Conservation (phyloP, 768 basidiomycete species). For the Thelephora ganbajun region DNA sequence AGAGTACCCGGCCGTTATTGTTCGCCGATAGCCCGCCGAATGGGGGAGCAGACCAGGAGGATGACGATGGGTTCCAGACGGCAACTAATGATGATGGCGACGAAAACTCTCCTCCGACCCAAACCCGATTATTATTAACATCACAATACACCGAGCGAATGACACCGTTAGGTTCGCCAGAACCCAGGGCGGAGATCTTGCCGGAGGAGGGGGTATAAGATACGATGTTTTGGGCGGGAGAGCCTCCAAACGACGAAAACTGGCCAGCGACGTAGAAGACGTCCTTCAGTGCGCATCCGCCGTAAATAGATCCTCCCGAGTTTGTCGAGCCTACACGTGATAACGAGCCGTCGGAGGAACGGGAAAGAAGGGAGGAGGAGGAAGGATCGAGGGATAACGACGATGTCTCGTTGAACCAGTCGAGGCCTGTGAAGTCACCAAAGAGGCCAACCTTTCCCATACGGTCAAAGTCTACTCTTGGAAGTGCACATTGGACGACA, state of each 20-base stretch:
- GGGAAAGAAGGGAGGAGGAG: constrained; percentile 57
- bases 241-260: constrained; percentile 58
- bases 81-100: constrained; percentile 57
- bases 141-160: constrained; percentile 76
- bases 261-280: constrained; percentile 72
- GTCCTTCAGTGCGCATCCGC: constrained; percentile 58
- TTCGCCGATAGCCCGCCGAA: constrained; percentile 74
- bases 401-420: constrained; percentile 44
- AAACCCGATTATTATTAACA: constrained; percentile 42
- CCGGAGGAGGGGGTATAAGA: constrained; percentile 52
- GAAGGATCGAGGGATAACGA: constrained; percentile 52
- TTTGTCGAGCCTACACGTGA: constrained; percentile 66
- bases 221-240: constrained; percentile 56
- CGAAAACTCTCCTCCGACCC: constrained; percentile 69
- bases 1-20: constrained; percentile 43
- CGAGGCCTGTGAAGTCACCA: constrained; percentile 81
- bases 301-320: constrained; percentile 58
- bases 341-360: constrained; percentile 50
- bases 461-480: constrained; percentile 47
- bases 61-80: constrained; percentile 47
- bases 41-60: constrained; percentile 62
- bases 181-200: constrained; percentile 47
- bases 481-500: neutral
- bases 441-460: constrained; percentile 89
- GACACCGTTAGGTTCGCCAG: constrained; percentile 58